These are phyloP conservation scores for Elsinoe ampelina DNA, from an alignment of 2,329 filamentous ascomycete genomes.

Conservation along the genomic window DNA sequence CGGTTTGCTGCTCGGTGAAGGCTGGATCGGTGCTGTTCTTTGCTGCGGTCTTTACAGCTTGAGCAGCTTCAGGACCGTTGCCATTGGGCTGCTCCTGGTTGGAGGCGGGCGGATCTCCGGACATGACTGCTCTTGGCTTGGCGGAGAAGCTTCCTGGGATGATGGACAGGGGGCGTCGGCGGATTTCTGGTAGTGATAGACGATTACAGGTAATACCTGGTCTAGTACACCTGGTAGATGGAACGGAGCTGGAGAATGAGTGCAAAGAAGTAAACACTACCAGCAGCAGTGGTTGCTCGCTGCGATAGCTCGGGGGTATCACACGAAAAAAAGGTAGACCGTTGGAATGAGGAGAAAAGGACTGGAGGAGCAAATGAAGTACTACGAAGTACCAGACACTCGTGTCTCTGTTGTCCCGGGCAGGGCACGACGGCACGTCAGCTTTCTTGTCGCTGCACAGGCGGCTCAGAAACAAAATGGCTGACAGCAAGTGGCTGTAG, in stretches of 20 bases:
- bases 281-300: not conserved
- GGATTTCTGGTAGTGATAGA: not conserved
- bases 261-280: not conserved
- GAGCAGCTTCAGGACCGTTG: not conserved
- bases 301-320: not conserved
- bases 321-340: not conserved
- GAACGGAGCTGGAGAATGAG: not conserved
- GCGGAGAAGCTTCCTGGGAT: not conserved
- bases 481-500: conserved; percentile 4
- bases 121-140: not conserved
- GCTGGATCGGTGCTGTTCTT: conserved; percentile 9
- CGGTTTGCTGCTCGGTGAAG: conserved; percentile 6
- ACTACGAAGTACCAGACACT: too few relatives aligned
- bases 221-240: too few relatives aligned
- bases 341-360: not conserved
- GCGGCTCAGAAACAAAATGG: conserved; percentile 10
- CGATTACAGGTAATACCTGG: not conserved
- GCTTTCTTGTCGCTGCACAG: not conserved
- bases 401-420: too few relatives aligned
- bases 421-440: not conserved
- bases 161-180: not conserved
- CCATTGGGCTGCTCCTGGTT: not conserved
- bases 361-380: not conserved
- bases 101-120: not conserved
- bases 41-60: not conserved